Conservation (phyloP, 257 asterid species). For the Solanum pinnatisectum region DNA sequence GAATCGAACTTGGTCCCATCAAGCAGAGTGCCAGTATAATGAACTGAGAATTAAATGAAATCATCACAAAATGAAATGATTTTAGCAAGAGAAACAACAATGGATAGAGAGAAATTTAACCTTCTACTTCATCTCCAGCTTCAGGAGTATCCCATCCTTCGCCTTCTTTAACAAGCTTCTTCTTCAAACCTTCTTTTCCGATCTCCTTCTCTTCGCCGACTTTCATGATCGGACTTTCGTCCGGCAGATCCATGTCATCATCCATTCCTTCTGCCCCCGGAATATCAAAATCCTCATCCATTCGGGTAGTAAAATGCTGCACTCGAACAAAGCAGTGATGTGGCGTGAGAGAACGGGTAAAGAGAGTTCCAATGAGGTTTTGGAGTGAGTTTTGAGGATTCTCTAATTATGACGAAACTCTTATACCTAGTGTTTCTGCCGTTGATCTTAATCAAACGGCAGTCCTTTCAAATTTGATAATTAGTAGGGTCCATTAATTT, state of each 20-base stretch:
- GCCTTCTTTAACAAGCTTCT: constrained; percentile 64
- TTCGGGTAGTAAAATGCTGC: background rate
- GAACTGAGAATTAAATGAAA: constrained; percentile 24
- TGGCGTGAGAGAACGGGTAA: background rate
- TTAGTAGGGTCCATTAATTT: background rate
- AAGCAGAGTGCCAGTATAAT: constrained; percentile 57
- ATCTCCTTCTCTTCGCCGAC: constrained; percentile 74
- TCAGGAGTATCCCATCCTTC: constrained; percentile 69
- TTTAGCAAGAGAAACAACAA: background rate
- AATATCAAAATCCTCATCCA: constrained; percentile 62
- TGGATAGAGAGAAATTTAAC: constrained; percentile 4
- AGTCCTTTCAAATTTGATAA: background rate
- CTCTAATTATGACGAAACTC: background rate
- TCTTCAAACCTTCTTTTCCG: constrained; percentile 48
- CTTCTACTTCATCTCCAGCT: constrained; percentile 50
- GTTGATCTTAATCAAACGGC: background rate
- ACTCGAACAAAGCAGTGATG: background rate
- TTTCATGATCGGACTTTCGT: constrained; percentile 32
- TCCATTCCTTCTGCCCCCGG: constrained; percentile 40
- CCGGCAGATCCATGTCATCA: constrained; percentile 53
- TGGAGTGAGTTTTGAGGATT: background rate
- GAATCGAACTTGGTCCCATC: constrained; percentile 72
- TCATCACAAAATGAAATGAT: background rate
- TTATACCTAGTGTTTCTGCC: background rate
- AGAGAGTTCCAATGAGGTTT: background rate